Base-by-base conservation (phyloP, 2,329 filamentous ascomycete species). In the Aspergillus carbonarius region DNA sequence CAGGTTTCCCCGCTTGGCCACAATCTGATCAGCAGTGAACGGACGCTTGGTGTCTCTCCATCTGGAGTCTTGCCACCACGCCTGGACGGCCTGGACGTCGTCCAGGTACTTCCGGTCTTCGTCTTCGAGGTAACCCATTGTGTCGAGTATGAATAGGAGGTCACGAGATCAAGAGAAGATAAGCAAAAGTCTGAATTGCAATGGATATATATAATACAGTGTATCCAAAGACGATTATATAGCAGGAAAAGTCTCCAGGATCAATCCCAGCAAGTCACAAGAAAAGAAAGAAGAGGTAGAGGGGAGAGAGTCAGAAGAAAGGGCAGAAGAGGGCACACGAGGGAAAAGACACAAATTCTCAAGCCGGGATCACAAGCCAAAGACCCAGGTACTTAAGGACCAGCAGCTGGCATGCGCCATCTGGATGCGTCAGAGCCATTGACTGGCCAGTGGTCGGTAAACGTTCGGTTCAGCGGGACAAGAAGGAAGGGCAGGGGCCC, bases 1-100 rank as follows among this genome's bases (percentile, higher is more conserved):
- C 69, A 99, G 81, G 71, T 90, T 93, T 58, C 95, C 95, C 72
- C 95, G 85, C 85, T 99, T 99, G 54, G 91, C 88, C 63, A 96
- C 95, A 72, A 99, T 98, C 80, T 96, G 91, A 83, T 98, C 95
- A 32, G 95, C 92, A 4, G 93, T 96, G 76, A 95, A 99, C 23
- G 95, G 88, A 59, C 95, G 85, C 81, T 90, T 93, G 69, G 95
- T 99, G 78, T 91, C 86, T 74, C 91, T 85, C 95, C 95, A 99
- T 83, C 95, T 85, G 58, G 92, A 86, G 70, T 96, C 91, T 54
- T 82, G 84, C 95, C 95, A 99, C 95, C 95, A 99, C 76, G 89
- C 81, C 85, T 97, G 91, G 67, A 98, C 89, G 66, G 89, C 87
- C 70, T 89, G 86, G 60, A 98, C 92, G 75, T 99, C 95, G 66